Evolutionary conservation across 2,329 filamentous ascomycete species (phyloP), one percentile per base, ranked within the genome.

Genomic region (Cladosporium colombiae): DNA sequence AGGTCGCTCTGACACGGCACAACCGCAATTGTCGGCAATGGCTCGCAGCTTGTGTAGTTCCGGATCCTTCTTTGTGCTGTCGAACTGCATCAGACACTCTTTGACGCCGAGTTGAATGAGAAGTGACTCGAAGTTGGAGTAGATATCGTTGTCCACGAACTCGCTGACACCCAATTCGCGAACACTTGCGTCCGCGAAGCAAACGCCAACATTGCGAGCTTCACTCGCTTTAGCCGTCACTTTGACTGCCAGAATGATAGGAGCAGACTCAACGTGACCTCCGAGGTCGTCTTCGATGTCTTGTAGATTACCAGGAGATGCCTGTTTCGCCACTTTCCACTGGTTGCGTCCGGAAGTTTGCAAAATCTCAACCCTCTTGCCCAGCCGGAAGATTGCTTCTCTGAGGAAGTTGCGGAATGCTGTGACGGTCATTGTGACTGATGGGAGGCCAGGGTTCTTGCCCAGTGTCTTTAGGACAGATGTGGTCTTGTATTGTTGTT

Each of bases 111-210:
- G 87, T 76, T 99, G 96, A 70, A 99, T 99, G 62, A 99, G 86
- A 21, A 99, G 84, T 3, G 93, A 93, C 80, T 99, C 95, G 71
- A 99, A 96, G 77, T 99, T 99, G 62, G 94, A 98, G 81, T 96
- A 99, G 11, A 97, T 84, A 76, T 99, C 95, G 75, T 98, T 99
- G 83, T 99, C 95, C n/a, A 97, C 86, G 70, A 99, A 99, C 76
- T 99, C 96, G 82, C 92, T 97, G 63, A 99, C 93, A 10, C 95
- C 95, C 2, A 99, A 85, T 81, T 99, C 95, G 61, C 95, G 86
- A 29, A 98, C 94, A 70, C 92, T 97, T 0, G 96, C 95, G 82
- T 99, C 95, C 8, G 95, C 96, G 76, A 99, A 99, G 79, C 95
- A 98, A 5, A 99, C 94, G 10, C 95, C 95, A 0, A 99, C 90